Evolutionary conservation across 2,329 filamentous ascomycete species (phyloP), one percentile per base, ranked within the genome.

Genomic region (Thelonectria rubi): DNA sequence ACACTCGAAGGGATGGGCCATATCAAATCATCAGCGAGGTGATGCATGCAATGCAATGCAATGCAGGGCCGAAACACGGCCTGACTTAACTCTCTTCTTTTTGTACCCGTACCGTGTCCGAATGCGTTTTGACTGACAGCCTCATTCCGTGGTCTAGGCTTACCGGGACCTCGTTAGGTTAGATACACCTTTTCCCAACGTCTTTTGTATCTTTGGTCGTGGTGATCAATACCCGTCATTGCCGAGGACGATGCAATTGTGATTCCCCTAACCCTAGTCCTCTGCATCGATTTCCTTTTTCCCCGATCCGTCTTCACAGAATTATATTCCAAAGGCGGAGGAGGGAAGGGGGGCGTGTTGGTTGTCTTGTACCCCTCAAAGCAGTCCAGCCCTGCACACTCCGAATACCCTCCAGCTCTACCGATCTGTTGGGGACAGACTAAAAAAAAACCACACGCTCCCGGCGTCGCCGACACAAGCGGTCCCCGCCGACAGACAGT

Each of bases 111-210:
- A 30, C 26, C 26, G 8, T 30, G 26, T 30, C 26, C 26, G 26
- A 6, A 30, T 30, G 8, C 5, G 40, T 50, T 26, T 43, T 37
- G 18, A 54, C 72, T 74, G 63, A 74, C 71, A 52, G 43, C 51
- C 60, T 63, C 51, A 39, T 14, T 49, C 12, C 26, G 26, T 47
- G 71, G 71, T 75, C 69, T 74, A 78, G 76, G 74, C 76, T 70
- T 78, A 77, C 66, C 69, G 65, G 67, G 76, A 78, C 55, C 73
- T 78, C 54, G 60, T 72, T 48, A 76, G 73, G 76, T 77, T 3
- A 75, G 55, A 62, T 55, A 52, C 48, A 37, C 49, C 56, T 49
- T 62, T 55, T 55, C 47, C n/a, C n/a, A n/a, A n/a, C n/a, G n/a
- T n/a, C n/a, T n/a, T n/a, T n/a, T n/a, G n/a, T n/a, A n/a, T n/a